Evolutionary conservation across 129 eudicot species (phyloP), one percentile per base, ranked within the genome.

Genomic region (Arctium minus): DNA sequence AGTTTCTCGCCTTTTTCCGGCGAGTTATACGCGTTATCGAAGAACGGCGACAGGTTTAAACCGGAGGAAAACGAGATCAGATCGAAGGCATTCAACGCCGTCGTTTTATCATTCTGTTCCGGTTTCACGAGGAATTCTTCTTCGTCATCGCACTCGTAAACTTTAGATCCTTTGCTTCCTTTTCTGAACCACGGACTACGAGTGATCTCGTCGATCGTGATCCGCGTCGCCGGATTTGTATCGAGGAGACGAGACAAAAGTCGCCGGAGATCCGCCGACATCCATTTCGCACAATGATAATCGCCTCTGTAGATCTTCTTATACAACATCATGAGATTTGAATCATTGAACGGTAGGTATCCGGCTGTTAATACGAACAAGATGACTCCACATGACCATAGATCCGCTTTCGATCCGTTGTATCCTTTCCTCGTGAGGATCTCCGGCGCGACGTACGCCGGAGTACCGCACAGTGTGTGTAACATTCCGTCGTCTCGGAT

Each of bases 381-480:
- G 3, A 94, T 85, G 37, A 94, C 88, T 11, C 96, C 98, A 72
- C 94, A 92, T 5, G 98, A 94, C 98, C 98, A 94, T 12, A 94
- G 69, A 78, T 94, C 98, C 8, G 89, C 87, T 79, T 81, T 89
- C 6, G 89, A 86, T 30, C 98, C 97, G 50, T 92, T 86, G 74
- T 94, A 94, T 9, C 98, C 98, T 75, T 79, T 86, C 70, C 85
- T 90, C 3, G 93, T 65, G 5, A 92, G 84, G 32, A 94, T 86
- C 89, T 94, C 98, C 1, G 98, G 98, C 3, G 98, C 95, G 7
- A 90, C 98, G 35, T 94, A 94, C 1, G 98, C 94, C 33, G 97
- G 97, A 0, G 97, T 92, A 2, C 98, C 98, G 33, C 98, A 94
- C 2, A 94, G 86, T 0, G 98, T 92, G 81, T 90, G 97, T 3